Evolutionary conservation across 2,329 filamentous ascomycete species (phyloP).

Genomic region (Teratosphaeria nubilosa): DNA sequence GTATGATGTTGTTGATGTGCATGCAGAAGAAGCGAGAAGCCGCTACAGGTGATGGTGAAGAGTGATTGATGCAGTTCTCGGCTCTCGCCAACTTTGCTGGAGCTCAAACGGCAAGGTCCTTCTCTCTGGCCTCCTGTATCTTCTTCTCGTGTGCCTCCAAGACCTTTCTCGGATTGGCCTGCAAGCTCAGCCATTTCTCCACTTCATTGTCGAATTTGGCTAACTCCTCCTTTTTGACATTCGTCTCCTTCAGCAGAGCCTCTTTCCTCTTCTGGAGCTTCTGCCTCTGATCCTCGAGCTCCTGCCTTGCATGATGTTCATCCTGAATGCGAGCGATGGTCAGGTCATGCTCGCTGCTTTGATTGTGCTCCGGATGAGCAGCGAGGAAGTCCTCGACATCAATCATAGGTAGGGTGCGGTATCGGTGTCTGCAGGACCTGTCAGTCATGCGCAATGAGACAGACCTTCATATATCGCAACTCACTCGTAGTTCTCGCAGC

Average conservation of each 20-base stretch:
- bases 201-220: constrained; percentile 84
- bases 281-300: constrained; percentile 73
- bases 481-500: constrained; percentile 85
- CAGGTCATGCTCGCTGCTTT: constrained; percentile 64
- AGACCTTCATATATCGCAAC: not conserved
- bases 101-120: not conserved
- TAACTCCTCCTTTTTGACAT: constrained; percentile 85
- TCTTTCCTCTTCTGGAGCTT: constrained; percentile 53
- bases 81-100: not conserved
- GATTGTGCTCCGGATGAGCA: constrained; percentile 62
- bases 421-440: constrained; percentile 58
- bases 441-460: not conserved
- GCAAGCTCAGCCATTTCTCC: constrained; percentile 41
- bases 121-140: constrained; percentile 5
- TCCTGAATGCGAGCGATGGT: constrained; percentile 89
- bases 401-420: constrained; percentile 77
- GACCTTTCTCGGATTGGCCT: constrained; percentile 16
- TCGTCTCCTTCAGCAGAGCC: constrained; percentile 64
- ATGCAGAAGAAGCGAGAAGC: not conserved
- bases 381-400: constrained; percentile 70
- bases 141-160: constrained; percentile 19
- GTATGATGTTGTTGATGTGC: not conserved
- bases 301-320: constrained; percentile 74
- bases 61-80: not conserved
- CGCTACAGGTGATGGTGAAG: not conserved